These are phyloP conservation scores for Trametes gibbosa DNA, from an alignment of 768 basidiomycete species.

Conservation along the genomic window DNA sequence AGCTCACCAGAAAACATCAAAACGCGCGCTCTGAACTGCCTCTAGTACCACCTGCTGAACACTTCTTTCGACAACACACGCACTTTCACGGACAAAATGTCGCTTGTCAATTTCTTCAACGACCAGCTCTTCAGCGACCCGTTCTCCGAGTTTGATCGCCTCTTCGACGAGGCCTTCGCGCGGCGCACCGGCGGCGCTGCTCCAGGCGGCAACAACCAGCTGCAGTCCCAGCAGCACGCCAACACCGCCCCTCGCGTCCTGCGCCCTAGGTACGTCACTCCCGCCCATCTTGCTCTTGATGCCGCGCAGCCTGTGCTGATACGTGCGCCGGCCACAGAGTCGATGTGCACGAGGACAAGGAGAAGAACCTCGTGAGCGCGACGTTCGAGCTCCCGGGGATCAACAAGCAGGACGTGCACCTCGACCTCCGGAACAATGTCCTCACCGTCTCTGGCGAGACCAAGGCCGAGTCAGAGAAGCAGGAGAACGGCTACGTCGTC, in stretches of 20 bases:
- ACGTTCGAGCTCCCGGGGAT: constrained; percentile 59
- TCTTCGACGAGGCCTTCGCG: constrained; percentile 41
- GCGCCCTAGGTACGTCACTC: constrained; percentile 14
- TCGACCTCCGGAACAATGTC: constrained; percentile 49
- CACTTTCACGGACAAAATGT: constrained; percentile 23
- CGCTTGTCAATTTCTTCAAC: constrained; percentile 37
- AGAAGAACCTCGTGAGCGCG: constrained; percentile 49
- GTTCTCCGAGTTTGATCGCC: constrained; percentile 39
- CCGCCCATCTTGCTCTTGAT: no score
- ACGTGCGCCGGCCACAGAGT: constrained; percentile 38
- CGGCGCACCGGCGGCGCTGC: constrained; percentile 17
- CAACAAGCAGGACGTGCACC: constrained; percentile 45
- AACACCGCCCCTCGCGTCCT: constrained; percentile 13
- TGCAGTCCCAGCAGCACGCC: constrained; percentile 11
- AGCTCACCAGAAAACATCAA: constrained; percentile 1
- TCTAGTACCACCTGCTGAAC: background rate
- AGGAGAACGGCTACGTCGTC: constrained; percentile 36
- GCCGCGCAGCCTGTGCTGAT: background rate
- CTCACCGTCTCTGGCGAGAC: constrained; percentile 53
- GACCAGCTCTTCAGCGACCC: constrained; percentile 35
- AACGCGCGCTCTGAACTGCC: background rate
- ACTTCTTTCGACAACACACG: background rate
- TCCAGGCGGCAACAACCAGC: constrained; percentile 1
- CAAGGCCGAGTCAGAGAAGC: constrained; percentile 31
- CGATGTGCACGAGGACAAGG: constrained; percentile 51